phyloP scores from a whole-genome alignment of 495 filamentous ascomycete species.

The Clohesyomyces aquaticus region DNA sequence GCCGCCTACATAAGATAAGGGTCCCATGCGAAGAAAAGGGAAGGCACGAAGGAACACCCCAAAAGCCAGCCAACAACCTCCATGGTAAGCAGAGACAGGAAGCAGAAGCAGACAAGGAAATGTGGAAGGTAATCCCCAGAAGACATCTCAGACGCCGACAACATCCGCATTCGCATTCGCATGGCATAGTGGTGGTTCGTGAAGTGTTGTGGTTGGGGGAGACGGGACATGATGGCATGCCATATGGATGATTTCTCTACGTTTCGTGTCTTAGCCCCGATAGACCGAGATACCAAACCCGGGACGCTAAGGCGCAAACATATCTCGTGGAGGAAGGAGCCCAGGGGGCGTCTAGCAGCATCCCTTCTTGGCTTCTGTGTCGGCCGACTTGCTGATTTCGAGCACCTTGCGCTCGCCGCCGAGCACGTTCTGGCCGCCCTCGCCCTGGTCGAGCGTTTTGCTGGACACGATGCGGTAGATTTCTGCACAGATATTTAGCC shows the following conservation, averaged over 20 bases:
- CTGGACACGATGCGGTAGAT: constrained; percentile 99
- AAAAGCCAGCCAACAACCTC: constrained; percentile 12
- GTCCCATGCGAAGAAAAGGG: constrained; percentile 33
- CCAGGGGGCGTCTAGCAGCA: constrained; percentile 71
- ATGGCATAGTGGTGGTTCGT: neutral
- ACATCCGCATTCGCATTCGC: constrained; percentile 15
- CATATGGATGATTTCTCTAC: constrained; percentile 1
- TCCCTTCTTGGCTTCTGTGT: constrained; percentile 76
- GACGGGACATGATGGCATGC: neutral
- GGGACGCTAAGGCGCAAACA: constrained; percentile 21
- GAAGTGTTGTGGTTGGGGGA: constrained; percentile 1
- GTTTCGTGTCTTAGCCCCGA: constrained; percentile 19
- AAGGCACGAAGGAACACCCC: constrained; percentile 1
- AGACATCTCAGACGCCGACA: constrained; percentile 35
- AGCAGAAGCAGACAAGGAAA: constrained; percentile 19
- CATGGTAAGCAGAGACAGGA: constrained; percentile 21
- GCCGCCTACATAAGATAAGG: constrained; percentile 12
- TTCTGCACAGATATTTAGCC: constrained; percentile 58
- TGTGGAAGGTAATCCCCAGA: constrained; percentile 14
- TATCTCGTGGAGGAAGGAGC: constrained; percentile 7
- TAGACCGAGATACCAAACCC: constrained; percentile 17
- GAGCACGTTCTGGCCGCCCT: constrained; percentile 72
- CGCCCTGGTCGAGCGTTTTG: constrained; percentile 90
- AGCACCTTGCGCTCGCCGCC: constrained; percentile 68
- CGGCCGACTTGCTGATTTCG: constrained; percentile 78